phyloP scores from a whole-genome alignment of 345 rosid genomes.

The Acer yangbiense region DNA sequence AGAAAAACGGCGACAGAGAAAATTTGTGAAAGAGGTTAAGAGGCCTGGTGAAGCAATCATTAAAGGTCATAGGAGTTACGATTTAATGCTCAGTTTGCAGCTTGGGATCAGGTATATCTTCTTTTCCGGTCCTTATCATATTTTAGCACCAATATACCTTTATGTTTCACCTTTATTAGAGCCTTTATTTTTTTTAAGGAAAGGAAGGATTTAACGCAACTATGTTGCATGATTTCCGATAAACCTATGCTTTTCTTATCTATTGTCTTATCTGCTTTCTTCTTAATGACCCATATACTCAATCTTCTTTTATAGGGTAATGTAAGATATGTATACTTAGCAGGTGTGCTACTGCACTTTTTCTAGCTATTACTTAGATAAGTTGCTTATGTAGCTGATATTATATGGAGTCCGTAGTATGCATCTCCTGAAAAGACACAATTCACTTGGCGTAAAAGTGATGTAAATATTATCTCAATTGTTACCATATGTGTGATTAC shows the following conservation, averaged over 20 bases:
- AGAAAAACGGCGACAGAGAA: slow-evolving; percentile 65
- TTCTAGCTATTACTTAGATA: slow-evolving; percentile 1
- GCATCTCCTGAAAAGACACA: slow-evolving; percentile 3
- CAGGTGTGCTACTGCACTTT: not conserved
- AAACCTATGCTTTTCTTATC: not conserved
- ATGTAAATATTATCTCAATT: not conserved
- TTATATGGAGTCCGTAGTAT: not conserved
- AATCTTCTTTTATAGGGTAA: not conserved
- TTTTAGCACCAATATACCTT: not conserved
- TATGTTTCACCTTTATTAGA: not conserved
- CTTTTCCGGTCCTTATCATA: not conserved
- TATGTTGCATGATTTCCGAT: slow-evolving; percentile 4
- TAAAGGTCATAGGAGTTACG: slow-evolving; percentile 97
- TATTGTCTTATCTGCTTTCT: slow-evolving; percentile 1
- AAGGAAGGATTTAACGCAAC: not conserved
- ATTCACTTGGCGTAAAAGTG: slow-evolving; percentile 1
- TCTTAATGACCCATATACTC: not conserved
- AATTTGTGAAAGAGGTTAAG: slow-evolving; percentile 76
- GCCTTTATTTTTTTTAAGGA: not conserved
- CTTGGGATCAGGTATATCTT: slow-evolving; percentile 82
- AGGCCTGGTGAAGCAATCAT: slow-evolving; percentile 94
- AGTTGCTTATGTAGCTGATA: not conserved
- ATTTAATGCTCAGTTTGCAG: slow-evolving; percentile 94
- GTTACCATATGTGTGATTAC: not conserved
- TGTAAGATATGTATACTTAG: not conserved